Evolutionary conservation across 2,329 filamentous ascomycete species (phyloP), one percentile per base, ranked within the genome.

Genomic region (Proliferodiscus dingleyae): DNA sequence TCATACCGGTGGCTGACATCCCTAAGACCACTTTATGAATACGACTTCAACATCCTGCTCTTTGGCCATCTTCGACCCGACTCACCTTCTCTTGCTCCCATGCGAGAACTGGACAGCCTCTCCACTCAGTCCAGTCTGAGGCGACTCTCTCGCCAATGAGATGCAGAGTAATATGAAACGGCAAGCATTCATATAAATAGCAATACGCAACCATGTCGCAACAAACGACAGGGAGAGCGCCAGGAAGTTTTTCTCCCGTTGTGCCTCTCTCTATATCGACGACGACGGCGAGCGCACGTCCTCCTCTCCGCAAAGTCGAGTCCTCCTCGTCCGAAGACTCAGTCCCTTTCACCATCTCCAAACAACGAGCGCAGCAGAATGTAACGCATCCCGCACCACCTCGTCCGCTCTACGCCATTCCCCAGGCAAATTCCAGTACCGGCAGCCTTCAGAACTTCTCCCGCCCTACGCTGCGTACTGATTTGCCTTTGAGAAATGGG

Each of bases 401-500:
- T 72, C 72, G 45, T 68, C 76, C 24, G 69, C 72, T 55, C 72
- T 75, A 63, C 59, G 74, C 77, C 52, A 67, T 70, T 5, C 64
- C 68, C 11, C 71, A 71, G 49, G 58, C 66, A 52, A 77, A 71
- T 62, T 66, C 68, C 44, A 78, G 72, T 64, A 68, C 64, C 71
- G 54, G 54, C 48, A 61, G 56, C 44, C 56, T 64, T 18, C 75
- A 77, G 49, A 80, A 78, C 68, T 82, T 78, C 66, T 80, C 78
- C 19, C 72, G 79, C 13, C 77, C 78, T 32, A 71, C 66, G 6
- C 39, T 45, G 32, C 55, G 56, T 16, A 42, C 44, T 9, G 58
- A 58, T 22, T 46, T 50, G 3, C 56, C 52, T 5, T 42, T 54
- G 43, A 56, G 61, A 49, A 59, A 61, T 57, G 65, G 62, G 10